Percentiles rank a stretch among this genome's conserved stretches.
Evolutionary conservation across 2,329 filamentous ascomycete species (phyloP).

Genomic region (Botrytis tulipae): DNA sequence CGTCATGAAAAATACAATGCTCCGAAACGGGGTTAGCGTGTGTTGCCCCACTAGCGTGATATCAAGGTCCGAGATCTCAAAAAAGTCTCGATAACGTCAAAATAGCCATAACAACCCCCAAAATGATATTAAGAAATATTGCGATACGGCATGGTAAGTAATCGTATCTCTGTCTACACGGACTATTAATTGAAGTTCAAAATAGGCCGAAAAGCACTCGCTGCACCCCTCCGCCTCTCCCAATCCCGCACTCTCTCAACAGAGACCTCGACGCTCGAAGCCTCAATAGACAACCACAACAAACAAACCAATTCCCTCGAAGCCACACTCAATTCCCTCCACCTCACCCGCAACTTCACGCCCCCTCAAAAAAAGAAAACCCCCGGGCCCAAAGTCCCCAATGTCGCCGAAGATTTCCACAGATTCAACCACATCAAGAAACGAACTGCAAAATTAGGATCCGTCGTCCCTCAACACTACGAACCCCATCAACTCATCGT

Average conservation of each 20-base stretch:
- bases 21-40: constrained; percentile 23
- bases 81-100: constrained; percentile 30
- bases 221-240: constrained; percentile 42
- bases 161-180: not conserved
- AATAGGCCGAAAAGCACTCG: constrained; percentile 54
- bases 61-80: constrained; percentile 28
- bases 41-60: constrained; percentile 24
- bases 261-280: constrained; percentile 27
- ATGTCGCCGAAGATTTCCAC: constrained; percentile 31
- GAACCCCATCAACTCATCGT: constrained; percentile 63
- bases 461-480: constrained; percentile 55
- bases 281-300: constrained; percentile 22
- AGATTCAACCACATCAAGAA: constrained; percentile 42
- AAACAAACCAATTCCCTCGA: constrained; percentile 29
- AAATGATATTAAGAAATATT: constrained; percentile 57
- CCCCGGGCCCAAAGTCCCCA: not conserved
- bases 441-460: constrained; percentile 50
- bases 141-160: constrained; percentile 54
- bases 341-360: constrained; percentile 27
- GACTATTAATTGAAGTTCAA: constrained; percentile 28
- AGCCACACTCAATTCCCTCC: constrained; percentile 28
- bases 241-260: constrained; percentile 44
- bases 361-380: constrained; percentile 16
- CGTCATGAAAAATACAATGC: not conserved
- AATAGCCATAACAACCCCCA: constrained; percentile 30